Base-by-base conservation (phyloP, 768 basidiomycete species). In the Heimioporus sp. region DNA sequence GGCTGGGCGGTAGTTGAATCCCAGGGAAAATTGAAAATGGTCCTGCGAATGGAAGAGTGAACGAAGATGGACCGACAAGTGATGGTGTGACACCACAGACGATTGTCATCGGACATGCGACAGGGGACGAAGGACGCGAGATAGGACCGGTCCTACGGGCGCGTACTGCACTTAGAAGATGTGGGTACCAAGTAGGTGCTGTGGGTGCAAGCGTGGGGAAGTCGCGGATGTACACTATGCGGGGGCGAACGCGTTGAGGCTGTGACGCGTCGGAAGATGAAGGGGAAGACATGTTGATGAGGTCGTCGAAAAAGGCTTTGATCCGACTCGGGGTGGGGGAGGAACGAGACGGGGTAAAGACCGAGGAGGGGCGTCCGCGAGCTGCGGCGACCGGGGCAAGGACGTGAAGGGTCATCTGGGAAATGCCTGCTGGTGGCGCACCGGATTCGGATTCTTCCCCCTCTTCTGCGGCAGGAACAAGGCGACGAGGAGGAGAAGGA, bases 51-150 rank as follows among this genome's bases (percentile, higher is more conserved):
- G 57, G 32, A 2, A 56, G 46, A 21, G 49, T 13, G 48, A 54
- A 11, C 61, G 69, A 43, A 60, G 64, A 57, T 10, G 80, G 72
- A n/a, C 80, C 77, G 13, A 81, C 72, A n/a, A 92, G 71, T 4
- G 89, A 73, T 24, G 93, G 92, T 1, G 87, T 85, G 61, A 91
- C 83, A n/a, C 92, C 92, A 60, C 96, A 89, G 16, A 97, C 76
- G 43, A 97, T 91, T 9, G 86, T 82, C 59, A 86, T 89, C 3
- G 92, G 90, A 62, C 82, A 82, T 34, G 69, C 57, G 12, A 84
- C 78, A 2, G 83, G 78, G n/a, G 82, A 80, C 6, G 81, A 75
- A 11, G 83, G 76, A 28, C 82, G 75, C 1, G 82, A 70, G 9
- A 86, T 71, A 4, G 85, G 76, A 2, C 87, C 85, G 56, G 82